phyloP scores from a whole-genome alignment of 225 moss, liverwort and hornwort genomes.

The Asterella californica region DNA sequence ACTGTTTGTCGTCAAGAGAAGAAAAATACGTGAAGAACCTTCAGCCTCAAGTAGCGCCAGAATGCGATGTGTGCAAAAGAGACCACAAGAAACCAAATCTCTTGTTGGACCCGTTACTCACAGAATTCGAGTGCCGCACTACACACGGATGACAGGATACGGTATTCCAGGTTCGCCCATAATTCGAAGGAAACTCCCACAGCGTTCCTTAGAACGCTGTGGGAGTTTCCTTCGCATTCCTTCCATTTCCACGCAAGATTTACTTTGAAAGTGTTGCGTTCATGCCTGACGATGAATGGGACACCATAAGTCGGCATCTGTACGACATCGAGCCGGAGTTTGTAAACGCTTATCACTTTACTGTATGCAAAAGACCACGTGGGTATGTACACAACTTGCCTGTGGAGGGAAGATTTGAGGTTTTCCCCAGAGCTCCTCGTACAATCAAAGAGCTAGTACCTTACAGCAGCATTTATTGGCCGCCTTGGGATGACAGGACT shows the following conservation, averaged over 20 bases:
- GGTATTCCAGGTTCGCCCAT: constrained; percentile 60
- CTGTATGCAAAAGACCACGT: constrained; percentile 67
- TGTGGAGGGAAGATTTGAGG: constrained; percentile 60
- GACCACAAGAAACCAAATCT: not conserved
- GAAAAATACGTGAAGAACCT: not conserved
- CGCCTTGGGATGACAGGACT: constrained; percentile 59
- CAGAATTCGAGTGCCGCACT: constrained; percentile 5
- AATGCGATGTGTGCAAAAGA: not conserved
- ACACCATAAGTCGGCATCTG: constrained; percentile 55
- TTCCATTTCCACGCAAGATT: constrained; percentile 72
- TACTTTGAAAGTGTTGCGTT: constrained; percentile 78
- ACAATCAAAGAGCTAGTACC: constrained; percentile 65
- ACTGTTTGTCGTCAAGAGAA: not conserved
- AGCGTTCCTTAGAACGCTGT: constrained; percentile 45
- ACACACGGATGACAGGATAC: constrained; percentile 43
- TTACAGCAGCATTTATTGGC: constrained; percentile 56
- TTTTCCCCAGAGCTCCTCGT: constrained; percentile 58
- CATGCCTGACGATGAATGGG: constrained; percentile 77
- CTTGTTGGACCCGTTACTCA: not conserved
- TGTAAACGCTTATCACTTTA: constrained; percentile 75
- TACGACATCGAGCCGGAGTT: constrained; percentile 72
- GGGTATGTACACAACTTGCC: constrained; percentile 92
- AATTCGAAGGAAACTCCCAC: constrained; percentile 43
- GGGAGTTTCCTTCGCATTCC: too few relatives aligned
- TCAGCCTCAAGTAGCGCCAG: not conserved